Evolutionary conservation across 116 monocot genomes (phyloP), one percentile per base, ranked within the genome.

Genomic region (Posidonia oceanica): DNA sequence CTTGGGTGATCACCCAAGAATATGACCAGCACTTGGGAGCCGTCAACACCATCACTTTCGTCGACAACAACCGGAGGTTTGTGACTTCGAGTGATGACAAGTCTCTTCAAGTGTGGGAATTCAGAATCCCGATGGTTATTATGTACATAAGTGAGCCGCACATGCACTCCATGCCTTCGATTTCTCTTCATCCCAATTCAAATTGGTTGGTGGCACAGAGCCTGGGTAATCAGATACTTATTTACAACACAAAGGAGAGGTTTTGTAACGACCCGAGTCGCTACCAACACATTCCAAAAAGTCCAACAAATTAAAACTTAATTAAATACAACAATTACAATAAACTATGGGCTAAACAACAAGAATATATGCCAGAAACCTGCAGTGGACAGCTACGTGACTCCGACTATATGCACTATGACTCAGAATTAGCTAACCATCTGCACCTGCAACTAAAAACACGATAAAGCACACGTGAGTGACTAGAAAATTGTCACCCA

Each of bases 81-180:
- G 97, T 97, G 36, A 97, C 97, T 22, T 97, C 97, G 0, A 97
- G 97, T 44, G 97, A 97, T 77, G 97, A 97, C 54, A 97, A 97
- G 76, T 91, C 91, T 17, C 89, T 97, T 72, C 83, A 92, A 37
- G 89, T 97, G 14, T 97, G 97, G 97, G 97, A 97, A 74, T 97
- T 89, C 74, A 92, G 97, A 16, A 97, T 97, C 52, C 97, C 97
- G 0, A 92, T 97, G 48, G 97, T 97, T 54, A 97, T 97, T 39
- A 92, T 91, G 80, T 97, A 97, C 59, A 97, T 97, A 29, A 97
- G 97, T 41, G 97, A 97, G 78, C 97, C 97, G 3, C 97, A 97
- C 75, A 97, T 97, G 97, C 97, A 97, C 60, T 97, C 97, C 12
- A 97, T 97, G 97, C 97, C 97, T 3, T 79, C 97, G 4, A 97